A percentile compares a stretch with the other conserved stretches of the same genome.
Conservation (phyloP, 2,329 filamentous ascomycete species). For the Colletotrichum orbiculare region DNA sequence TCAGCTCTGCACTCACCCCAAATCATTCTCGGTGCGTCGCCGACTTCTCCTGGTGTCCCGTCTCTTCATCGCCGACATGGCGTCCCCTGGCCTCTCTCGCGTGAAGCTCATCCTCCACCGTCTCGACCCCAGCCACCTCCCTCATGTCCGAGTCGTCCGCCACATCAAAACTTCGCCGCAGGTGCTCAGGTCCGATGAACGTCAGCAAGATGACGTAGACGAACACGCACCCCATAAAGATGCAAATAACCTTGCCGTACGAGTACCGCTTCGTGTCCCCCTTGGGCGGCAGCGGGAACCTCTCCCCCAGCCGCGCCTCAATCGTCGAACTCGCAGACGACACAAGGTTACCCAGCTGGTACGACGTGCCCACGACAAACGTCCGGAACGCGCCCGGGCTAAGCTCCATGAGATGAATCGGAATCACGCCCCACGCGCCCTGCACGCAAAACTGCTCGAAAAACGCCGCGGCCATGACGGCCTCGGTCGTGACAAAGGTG, state of each 20-base stretch:
- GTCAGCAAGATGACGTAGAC: conserved; percentile 70
- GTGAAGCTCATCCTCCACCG: conserved; percentile 37
- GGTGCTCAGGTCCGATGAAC: conserved; percentile 69
- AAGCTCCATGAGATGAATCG: conserved; percentile 82
- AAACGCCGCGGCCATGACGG: conserved; percentile 82
- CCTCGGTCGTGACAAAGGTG: conserved; percentile 71
- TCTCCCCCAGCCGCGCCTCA: conserved; percentile 79
- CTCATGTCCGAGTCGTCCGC: conserved; percentile 59
- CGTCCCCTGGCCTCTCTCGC: conserved; percentile 9
- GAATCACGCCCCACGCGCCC: conserved; percentile 81
- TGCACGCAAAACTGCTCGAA: conserved; percentile 86
- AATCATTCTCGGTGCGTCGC: conserved; percentile 31
- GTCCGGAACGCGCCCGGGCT: conserved; percentile 78
- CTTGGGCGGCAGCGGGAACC: conserved; percentile 74
- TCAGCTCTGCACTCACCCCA: too few species aligned
- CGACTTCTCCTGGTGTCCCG: conserved; percentile 32
- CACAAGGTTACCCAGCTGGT: conserved; percentile 82
- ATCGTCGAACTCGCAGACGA: conserved; percentile 78
- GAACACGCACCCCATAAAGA: conserved; percentile 90
- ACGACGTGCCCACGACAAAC: conserved; percentile 78
- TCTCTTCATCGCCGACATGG: conserved; percentile 21
- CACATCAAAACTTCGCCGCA: conserved; percentile 63
- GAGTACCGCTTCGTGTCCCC: conserved; percentile 66
- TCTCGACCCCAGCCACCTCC: conserved; percentile 56
- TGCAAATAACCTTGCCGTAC: conserved; percentile 87